Conservation (phyloP, 306 rosid genomes). For the Cicer arietinum region DNA sequence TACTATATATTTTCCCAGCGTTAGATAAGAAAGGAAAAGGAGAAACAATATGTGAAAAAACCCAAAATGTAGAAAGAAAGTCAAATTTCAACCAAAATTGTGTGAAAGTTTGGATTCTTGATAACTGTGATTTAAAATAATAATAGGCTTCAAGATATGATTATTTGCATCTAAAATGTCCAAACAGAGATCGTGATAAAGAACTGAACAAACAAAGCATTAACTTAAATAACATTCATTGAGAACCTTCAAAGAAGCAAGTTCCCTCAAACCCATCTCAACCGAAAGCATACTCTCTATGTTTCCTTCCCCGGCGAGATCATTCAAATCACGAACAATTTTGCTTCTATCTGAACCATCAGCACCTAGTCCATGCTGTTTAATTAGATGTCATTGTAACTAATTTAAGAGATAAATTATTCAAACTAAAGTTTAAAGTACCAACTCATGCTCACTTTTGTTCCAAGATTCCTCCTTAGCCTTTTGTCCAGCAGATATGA, state of each 20-base stretch:
- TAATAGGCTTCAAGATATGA: conserved; percentile 14
- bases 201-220: background rate
- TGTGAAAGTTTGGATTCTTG: background rate
- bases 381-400: conserved; percentile 26
- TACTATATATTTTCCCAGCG: background rate
- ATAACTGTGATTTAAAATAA: conserved; percentile 20
- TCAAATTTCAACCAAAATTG: conserved; percentile 23
- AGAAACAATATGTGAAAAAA: background rate
- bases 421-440: conserved; percentile 12
- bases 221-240: conserved; percentile 32
- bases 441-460: conserved; percentile 59
- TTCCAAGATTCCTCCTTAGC: conserved; percentile 93
- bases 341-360: conserved; percentile 73
- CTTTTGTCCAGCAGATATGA: conserved; percentile 94
- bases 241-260: conserved; percentile 80
- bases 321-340: conserved; percentile 71
- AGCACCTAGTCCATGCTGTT: conserved; percentile 59
- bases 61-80: conserved; percentile 16
- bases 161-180: conserved; percentile 22
- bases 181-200: conserved; percentile 25
- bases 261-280: conserved; percentile 91
- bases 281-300: conserved; percentile 98
- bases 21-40: conserved; percentile 5
- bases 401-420: conserved; percentile 20
- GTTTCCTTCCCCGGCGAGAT: conserved; percentile 93